Evolutionary conservation across 805 yeast species (phyloP).

Genomic region (Schizosaccharomyces japonicus): DNA sequence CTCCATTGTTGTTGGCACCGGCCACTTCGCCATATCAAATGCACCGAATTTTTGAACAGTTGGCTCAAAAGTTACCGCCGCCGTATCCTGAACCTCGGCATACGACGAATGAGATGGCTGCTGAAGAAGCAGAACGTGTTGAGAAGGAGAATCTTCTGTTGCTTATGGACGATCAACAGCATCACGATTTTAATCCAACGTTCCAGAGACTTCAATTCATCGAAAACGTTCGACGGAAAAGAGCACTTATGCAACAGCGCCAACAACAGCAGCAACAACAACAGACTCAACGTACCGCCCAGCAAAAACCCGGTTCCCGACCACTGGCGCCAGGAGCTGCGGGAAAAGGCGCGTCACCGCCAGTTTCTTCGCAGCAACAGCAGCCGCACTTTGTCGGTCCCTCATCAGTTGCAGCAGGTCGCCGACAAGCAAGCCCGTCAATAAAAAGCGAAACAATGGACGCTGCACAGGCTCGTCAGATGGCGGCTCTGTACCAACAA

Average conservation of each 20-base stretch:
- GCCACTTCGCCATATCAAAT: background rate
- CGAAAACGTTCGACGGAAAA: slow-evolving; percentile 1
- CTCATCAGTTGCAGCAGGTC: too few species aligned
- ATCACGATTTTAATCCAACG: slow-evolving; percentile 2
- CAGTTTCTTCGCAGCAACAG: background rate
- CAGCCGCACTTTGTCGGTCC: too few species aligned
- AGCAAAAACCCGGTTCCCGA: background rate
- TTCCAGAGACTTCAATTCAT: slow-evolving; percentile 1
- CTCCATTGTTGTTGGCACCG: background rate
- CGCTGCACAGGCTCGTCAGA: too few species aligned
- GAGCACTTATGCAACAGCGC: background rate
- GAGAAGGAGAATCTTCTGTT: slow-evolving; percentile 1
- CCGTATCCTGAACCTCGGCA: background rate
- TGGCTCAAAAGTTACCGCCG: background rate
- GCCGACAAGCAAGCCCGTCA: too few species aligned
- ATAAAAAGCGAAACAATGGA: too few species aligned
- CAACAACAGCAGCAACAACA: slow-evolving; percentile 1
- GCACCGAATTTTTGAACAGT: background rate
- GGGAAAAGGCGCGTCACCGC: background rate
- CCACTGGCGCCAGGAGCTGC: background rate
- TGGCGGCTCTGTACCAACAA: too few species aligned
- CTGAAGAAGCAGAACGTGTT: slow-evolving; percentile 4
- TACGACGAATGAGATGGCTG: background rate
- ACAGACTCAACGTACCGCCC: background rate
- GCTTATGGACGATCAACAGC: slow-evolving; percentile 3